A percentile compares a stretch with the other conserved stretches of the same genome.
phyloP scores from a whole-genome alignment of 1,284 basidiomycete genomes.

The Thecaphora frezii region DNA sequence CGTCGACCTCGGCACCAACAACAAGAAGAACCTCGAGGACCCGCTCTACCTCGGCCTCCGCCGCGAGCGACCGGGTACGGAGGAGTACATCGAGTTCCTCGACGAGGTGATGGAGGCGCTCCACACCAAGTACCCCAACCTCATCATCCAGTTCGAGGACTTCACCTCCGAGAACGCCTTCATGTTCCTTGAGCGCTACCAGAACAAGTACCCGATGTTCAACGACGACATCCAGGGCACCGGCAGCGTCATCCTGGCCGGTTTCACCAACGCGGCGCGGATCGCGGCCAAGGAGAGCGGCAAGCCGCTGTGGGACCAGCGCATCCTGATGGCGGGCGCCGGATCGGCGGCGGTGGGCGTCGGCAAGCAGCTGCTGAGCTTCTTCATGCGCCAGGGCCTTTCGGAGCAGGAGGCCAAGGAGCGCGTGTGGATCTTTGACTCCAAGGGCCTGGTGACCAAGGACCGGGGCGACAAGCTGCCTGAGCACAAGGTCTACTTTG shows the following conservation, averaged over 20 bases:
- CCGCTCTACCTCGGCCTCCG: conserved; percentile 83
- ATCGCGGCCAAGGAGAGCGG: conserved; percentile 74
- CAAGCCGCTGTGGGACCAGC: conserved; percentile 71
- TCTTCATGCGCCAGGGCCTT: conserved; percentile 52
- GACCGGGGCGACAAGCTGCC: conserved; percentile 52
- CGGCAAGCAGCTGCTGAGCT: conserved; percentile 56
- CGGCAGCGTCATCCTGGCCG: conserved; percentile 75
- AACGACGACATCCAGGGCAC: conserved; percentile 81
- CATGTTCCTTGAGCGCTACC: conserved; percentile 53
- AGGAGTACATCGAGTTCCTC: conserved; percentile 70
- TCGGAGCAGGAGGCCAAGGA: conserved; percentile 49
- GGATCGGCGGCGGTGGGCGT: conserved; percentile 81
- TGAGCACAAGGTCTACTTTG: conserved; percentile 53
- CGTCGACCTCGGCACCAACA: conserved; percentile 75
- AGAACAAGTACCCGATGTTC: conserved; percentile 55
- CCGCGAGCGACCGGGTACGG: conserved; percentile 55
- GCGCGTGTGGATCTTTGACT: conserved; percentile 55
- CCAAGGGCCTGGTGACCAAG: conserved; percentile 54
- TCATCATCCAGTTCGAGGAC: conserved; percentile 81
- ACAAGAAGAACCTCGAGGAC: conserved; percentile 76
- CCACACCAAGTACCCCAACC: conserved; percentile 67
- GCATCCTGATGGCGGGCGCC: conserved; percentile 87
- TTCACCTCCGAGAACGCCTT: conserved; percentile 58
- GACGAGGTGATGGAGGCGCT: conserved; percentile 84
- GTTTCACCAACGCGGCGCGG: conserved; percentile 84